A percentile compares a stretch with the other conserved stretches of the same genome.
Conservation (phyloP, 2,329 filamentous ascomycete genomes). For the Periconia digitata region DNA sequence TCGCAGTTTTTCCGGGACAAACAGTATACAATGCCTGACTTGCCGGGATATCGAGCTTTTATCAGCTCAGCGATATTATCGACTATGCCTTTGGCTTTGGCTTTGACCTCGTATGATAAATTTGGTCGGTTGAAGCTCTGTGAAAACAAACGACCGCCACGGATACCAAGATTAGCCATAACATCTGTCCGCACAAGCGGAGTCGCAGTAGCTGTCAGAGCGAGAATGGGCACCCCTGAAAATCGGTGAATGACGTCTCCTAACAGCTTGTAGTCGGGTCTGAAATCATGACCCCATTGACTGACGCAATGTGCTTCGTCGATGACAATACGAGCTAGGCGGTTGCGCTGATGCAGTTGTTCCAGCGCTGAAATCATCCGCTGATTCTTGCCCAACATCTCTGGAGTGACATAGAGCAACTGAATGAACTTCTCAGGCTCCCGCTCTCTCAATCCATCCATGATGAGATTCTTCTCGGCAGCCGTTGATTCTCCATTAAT, state of each 20-base stretch:
- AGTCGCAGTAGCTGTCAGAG: conserved; percentile 92
- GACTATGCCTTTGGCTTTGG: conserved; percentile 65
- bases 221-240: conserved; percentile 84
- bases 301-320: conserved; percentile 99
- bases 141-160: conserved; percentile 74
- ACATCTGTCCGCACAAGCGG: conserved; percentile 90
- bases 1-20: conserved; percentile 84
- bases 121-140: conserved; percentile 99
- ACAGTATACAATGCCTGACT: conserved; percentile 92
- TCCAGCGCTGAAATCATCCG: conserved; percentile 67
- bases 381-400: conserved; percentile 87
- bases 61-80: conserved; percentile 67
- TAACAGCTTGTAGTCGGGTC: conserved; percentile 89
- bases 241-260: conserved; percentile 73
- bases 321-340: conserved; percentile 88
- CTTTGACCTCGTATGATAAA: conserved; percentile 79
- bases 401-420: conserved; percentile 91
- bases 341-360: conserved; percentile 67
- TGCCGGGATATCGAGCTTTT: conserved; percentile 64
- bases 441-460: conserved; percentile 62
- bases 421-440: conserved; percentile 77
- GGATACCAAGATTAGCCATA: conserved; percentile 85
- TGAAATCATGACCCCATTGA: conserved; percentile 98
- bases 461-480: conserved; percentile 66
- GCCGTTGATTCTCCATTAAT: conserved; percentile 75